Conservation (phyloP, 441 rosid species). For the Euphorbia schlechtendalii region DNA sequence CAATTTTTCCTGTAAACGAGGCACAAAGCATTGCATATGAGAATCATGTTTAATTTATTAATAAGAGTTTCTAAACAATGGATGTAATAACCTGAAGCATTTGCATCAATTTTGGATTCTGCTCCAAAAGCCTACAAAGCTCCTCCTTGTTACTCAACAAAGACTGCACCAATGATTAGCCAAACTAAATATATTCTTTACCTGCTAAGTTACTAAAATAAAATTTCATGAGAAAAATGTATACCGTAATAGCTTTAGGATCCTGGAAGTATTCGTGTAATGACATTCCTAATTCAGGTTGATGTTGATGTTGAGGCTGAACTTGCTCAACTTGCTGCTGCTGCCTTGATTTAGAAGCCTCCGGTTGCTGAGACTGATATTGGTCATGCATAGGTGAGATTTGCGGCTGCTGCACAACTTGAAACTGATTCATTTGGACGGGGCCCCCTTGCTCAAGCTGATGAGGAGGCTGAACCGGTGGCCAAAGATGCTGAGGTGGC, state of each 20-base stretch:
- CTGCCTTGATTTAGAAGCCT: conserved; percentile 52
- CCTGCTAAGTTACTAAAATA: conserved; percentile 2
- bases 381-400: conserved; percentile 48
- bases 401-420: conserved; percentile 62
- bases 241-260: conserved; percentile 92
- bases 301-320: conserved; percentile 54
- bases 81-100: conserved; percentile 90
- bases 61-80: neutral
- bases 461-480: conserved; percentile 51
- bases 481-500: conserved; percentile 79
- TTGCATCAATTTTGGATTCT: conserved; percentile 91
- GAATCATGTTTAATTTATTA: too few relatives aligned
- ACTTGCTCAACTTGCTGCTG: conserved; percentile 53
- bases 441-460: conserved; percentile 58
- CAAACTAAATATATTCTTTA: conserved; percentile 11
- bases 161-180: conserved; percentile 44
- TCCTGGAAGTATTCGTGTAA: conserved; percentile 83
- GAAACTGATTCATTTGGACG: conserved; percentile 61
- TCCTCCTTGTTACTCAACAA: conserved; percentile 80
- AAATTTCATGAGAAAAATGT: conserved; percentile 10
- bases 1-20: conserved; percentile 60
- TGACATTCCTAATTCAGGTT: conserved; percentile 74
- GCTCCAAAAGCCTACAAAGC: conserved; percentile 94
- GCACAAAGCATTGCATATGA: too few relatives aligned
- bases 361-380: conserved; percentile 71